phyloP scores from a whole-genome alignment of 2,329 filamentous ascomycete genomes.

The Cercospora sp. region DNA sequence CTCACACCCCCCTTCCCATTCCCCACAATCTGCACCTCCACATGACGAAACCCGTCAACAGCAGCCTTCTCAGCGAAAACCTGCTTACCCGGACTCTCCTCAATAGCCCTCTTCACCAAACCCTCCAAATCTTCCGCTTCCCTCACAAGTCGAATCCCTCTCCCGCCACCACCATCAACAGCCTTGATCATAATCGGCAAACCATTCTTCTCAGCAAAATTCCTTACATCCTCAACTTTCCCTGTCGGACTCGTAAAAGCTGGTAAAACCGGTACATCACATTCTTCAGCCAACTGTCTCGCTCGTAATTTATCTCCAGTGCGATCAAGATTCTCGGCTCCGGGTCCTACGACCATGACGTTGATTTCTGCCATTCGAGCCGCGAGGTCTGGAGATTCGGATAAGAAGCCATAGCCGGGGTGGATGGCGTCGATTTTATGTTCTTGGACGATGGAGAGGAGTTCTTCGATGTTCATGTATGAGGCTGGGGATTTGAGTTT shows the following conservation, averaged over 20 bases:
- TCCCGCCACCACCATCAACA: constrained; percentile 63
- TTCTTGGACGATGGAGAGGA: constrained; percentile 52
- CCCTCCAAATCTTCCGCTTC: constrained; percentile 48
- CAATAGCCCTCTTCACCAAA: constrained; percentile 53
- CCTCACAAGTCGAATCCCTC: constrained; percentile 59
- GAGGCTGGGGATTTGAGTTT: constrained; percentile 53
- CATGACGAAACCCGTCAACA: constrained; percentile 60
- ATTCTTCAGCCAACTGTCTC: constrained; percentile 53
- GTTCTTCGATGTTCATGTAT: constrained; percentile 55
- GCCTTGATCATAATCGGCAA: constrained; percentile 64
- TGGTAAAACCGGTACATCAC: constrained; percentile 54
- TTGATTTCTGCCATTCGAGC: constrained; percentile 50
- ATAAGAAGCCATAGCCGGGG: constrained; percentile 65
- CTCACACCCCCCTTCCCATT: constrained; percentile 55
- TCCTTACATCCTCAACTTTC: constrained; percentile 45
- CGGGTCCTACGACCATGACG: constrained; percentile 56
- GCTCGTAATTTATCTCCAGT: constrained; percentile 60
- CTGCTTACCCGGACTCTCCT: constrained; percentile 59
- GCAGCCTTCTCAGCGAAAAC: constrained; percentile 65
- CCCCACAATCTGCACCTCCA: constrained; percentile 63
- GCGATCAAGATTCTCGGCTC: constrained; percentile 57
- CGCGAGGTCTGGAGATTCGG: constrained; percentile 56
- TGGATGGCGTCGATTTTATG: constrained; percentile 58
- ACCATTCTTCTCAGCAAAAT: constrained; percentile 60
- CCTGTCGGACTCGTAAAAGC: constrained; percentile 51